A percentile compares a stretch with the other conserved stretches of the same genome.
Evolutionary conservation across 495 filamentous ascomycete species (phyloP).

Genomic region (Penicillium subrubescens): DNA sequence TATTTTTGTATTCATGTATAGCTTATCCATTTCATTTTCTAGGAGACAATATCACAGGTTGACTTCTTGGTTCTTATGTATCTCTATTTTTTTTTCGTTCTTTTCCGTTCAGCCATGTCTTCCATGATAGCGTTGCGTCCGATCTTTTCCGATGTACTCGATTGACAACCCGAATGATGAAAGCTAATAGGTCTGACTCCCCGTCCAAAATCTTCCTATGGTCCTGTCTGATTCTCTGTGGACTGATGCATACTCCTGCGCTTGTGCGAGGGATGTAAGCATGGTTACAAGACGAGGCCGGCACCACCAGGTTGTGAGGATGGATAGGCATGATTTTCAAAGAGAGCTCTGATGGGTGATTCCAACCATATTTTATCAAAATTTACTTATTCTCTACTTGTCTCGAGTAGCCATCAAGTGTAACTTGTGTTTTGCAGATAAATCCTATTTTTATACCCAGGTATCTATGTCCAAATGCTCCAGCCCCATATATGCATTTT

Average conservation of each 20-base stretch:
- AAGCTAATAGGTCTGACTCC: slow-evolving; percentile 4
- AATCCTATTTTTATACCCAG: slow-evolving; percentile 24
- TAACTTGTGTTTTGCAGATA: slow-evolving; percentile 5
- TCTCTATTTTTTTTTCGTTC: neutral
- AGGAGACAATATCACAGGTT: neutral
- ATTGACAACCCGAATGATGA: neutral
- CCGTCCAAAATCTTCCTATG: neutral
- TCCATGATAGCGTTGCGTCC: neutral
- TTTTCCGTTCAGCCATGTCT: neutral
- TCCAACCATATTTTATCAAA: neutral
- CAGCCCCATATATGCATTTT: slow-evolving; percentile 33
- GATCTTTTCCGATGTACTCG: neutral
- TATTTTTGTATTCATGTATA: neutral
- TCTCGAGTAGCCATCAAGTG: neutral
- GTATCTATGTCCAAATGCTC: slow-evolving; percentile 39
- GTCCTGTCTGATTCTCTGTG: slow-evolving; percentile 26
- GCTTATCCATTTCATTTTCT: neutral
- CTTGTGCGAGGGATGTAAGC: slow-evolving; percentile 33
- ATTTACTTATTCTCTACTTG: neutral
- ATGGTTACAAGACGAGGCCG: slow-evolving; percentile 10
- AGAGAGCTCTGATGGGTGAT: slow-evolving; percentile 52
- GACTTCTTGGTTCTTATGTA: neutral
- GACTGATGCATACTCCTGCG: slow-evolving; percentile 38
- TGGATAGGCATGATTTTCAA: slow-evolving; percentile 42
- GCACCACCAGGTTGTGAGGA: slow-evolving; percentile 8